These are phyloP conservation scores for Croton laevigatus DNA, from an alignment of 441 rosid genomes.

Conservation along the genomic window DNA sequence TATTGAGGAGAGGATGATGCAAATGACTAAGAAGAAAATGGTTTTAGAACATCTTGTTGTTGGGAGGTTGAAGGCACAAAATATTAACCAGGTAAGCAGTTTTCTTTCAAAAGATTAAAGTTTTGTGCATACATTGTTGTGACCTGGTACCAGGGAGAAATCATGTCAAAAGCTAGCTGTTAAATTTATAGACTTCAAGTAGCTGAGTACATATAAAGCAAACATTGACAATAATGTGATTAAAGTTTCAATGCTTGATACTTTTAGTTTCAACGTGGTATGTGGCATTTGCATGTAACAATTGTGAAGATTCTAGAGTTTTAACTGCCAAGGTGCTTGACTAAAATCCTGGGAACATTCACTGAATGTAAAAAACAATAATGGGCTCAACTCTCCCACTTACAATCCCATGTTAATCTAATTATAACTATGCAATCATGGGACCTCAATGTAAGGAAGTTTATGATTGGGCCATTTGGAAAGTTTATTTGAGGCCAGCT, in stretches of 20 bases:
- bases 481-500: background rate
- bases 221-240: background rate
- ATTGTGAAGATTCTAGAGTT: background rate
- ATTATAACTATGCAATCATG: too few species aligned
- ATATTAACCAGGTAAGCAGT: conserved; percentile 84
- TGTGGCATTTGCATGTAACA: background rate
- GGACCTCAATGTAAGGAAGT: background rate
- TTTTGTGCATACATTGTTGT: conserved; percentile 3
- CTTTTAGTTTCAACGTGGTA: background rate
- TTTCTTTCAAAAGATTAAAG: conserved; percentile 13
- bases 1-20: conserved; percentile 99
- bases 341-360: background rate
- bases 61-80: conserved; percentile 94
- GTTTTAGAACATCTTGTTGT: conserved; percentile 99
- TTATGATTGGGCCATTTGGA: background rate
- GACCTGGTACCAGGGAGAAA: too few species aligned
- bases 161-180: too few species aligned
- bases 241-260: background rate
- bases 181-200: too few species aligned
- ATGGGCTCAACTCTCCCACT: background rate
- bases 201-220: background rate
- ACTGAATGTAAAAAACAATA: background rate
- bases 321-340: background rate
- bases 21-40: conserved; percentile 99
- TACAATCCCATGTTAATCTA: background rate